A percentile compares a stretch with the other conserved stretches of the same genome.
Evolutionary conservation across 768 basidiomycete species (phyloP).

Genomic region (Suillus brevipes): DNA sequence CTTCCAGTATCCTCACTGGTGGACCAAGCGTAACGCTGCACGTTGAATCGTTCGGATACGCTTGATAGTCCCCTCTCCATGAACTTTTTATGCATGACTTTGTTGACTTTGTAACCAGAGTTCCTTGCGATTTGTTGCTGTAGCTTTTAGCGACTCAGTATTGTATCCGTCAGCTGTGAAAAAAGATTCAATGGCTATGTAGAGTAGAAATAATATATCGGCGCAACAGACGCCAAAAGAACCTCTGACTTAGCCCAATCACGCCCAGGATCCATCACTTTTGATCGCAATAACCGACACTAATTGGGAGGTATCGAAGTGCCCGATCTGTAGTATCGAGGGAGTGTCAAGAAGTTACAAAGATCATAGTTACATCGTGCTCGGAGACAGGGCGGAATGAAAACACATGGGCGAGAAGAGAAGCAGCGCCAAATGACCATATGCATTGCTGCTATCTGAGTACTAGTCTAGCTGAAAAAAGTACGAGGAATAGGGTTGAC

Average conservation of each 20-base stretch:
- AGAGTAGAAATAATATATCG: not conserved
- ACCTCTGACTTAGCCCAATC: not conserved
- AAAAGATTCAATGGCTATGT: not conserved
- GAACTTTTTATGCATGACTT: not conserved
- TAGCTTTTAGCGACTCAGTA: not conserved
- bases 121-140: not conserved
- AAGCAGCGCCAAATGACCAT: not conserved
- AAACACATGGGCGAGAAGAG: not conserved
- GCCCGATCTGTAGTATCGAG: not conserved
- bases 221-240: too few relatives aligned
- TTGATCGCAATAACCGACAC: not conserved
- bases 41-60: constrained; percentile 44
- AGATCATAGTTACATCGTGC: not conserved
- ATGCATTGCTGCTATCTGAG: not conserved
- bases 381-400: not conserved
- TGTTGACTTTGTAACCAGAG: not conserved
- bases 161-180: not conserved
- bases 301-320: not conserved
- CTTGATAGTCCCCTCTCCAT: constrained; percentile 15
- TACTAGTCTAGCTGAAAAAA: too few relatives aligned
- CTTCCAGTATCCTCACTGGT: constrained; percentile 29
- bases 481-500: not conserved
- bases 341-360: not conserved
- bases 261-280: not conserved
- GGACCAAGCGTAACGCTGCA: constrained; percentile 40